Conservation (phyloP, 2,329 filamentous ascomycete species). For the Colletotrichum sp. region DNA sequence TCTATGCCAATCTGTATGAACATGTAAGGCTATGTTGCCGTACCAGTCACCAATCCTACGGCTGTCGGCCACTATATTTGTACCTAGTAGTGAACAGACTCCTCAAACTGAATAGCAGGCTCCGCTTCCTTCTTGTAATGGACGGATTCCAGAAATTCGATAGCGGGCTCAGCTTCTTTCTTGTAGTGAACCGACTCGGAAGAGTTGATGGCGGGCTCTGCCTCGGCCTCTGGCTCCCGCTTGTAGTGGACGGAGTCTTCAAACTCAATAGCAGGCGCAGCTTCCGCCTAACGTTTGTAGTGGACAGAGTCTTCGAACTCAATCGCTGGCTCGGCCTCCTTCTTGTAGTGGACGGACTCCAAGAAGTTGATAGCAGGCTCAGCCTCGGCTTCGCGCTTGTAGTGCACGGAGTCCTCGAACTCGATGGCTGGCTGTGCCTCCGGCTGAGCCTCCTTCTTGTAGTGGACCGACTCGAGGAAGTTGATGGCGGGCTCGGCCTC, state of each 20-base stretch:
- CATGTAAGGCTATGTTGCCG: not conserved
- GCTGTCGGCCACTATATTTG: not conserved
- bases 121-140: not conserved
- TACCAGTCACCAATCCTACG: not conserved
- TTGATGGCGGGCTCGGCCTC: not conserved
- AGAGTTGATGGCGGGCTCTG: not conserved
- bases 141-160: not conserved
- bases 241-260: not conserved
- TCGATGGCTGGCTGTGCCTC: not conserved
- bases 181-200: not conserved
- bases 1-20: not conserved
- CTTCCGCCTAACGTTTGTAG: not conserved
- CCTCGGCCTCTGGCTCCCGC: not conserved
- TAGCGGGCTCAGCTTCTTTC: not conserved
- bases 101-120: not conserved
- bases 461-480: not conserved
- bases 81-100: not conserved
- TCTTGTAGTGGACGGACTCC: conserved; percentile 1
- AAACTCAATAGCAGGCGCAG: not conserved
- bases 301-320: not conserved
- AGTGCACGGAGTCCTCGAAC: not conserved
- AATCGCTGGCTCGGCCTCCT: not conserved
- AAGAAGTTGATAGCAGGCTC: not conserved
- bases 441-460: not conserved
- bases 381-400: not conserved